phyloP scores from a whole-genome alignment of 2,329 filamentous ascomycete species.

The Verticillium albo-atrum region DNA sequence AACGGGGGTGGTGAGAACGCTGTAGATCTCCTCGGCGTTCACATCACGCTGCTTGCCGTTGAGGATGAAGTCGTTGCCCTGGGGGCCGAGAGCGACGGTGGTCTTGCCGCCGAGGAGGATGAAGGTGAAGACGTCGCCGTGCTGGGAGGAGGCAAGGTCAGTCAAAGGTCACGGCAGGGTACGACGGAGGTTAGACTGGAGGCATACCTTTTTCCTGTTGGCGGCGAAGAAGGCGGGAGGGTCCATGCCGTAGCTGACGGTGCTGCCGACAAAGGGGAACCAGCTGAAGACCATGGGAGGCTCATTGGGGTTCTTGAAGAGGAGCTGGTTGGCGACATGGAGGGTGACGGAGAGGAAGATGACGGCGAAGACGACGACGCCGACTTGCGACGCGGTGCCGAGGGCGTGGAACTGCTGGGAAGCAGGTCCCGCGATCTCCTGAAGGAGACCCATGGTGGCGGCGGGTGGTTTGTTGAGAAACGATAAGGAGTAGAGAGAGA shows the following conservation, averaged over 20 bases:
- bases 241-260: slow-evolving; percentile 91
- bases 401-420: slow-evolving; percentile 45
- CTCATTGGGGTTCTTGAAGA: slow-evolving; percentile 78
- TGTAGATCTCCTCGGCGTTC: slow-evolving; percentile 87
- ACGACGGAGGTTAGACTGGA: not conserved
- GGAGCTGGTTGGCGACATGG: slow-evolving; percentile 76
- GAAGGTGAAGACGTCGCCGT: slow-evolving; percentile 88
- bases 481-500: slow-evolving; percentile 1
- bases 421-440: slow-evolving; percentile 46
- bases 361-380: slow-evolving; percentile 35
- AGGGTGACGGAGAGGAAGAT: slow-evolving; percentile 58
- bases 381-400: slow-evolving; percentile 42
- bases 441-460: slow-evolving; percentile 49
- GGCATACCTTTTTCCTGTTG: slow-evolving; percentile 67
- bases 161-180: not conserved
- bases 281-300: slow-evolving; percentile 78
- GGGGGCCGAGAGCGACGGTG: slow-evolving; percentile 76
- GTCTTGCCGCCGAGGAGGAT: slow-evolving; percentile 84
- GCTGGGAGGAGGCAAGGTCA: slow-evolving; percentile 38
- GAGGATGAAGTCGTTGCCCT: slow-evolving; percentile 86
- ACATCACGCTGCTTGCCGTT: slow-evolving; percentile 89
- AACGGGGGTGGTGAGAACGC: slow-evolving; percentile 64
- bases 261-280: slow-evolving; percentile 83
- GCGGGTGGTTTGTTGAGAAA: not conserved
- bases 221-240: slow-evolving; percentile 82